phyloP scores from a whole-genome alignment of 2,329 filamentous ascomycete species.

The Ilyonectria mors-panacis region DNA sequence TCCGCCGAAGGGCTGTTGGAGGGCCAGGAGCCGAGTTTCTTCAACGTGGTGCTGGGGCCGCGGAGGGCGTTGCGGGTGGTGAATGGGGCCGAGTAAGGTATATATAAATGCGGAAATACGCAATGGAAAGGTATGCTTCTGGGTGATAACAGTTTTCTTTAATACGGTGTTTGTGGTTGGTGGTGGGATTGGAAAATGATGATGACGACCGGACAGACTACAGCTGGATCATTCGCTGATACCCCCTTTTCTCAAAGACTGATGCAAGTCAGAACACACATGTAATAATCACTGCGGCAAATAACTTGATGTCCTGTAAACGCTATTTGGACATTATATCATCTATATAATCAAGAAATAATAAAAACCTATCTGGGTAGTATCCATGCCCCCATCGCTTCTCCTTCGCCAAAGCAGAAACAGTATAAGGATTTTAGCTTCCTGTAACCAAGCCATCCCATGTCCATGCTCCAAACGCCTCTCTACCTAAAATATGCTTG shows the following conservation, averaged over 20 bases:
- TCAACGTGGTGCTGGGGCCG: constrained; percentile 78
- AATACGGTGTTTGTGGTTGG: constrained; percentile 8
- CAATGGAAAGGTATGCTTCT: not conserved
- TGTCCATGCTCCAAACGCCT: constrained; percentile 23
- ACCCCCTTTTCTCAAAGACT: constrained; percentile 32
- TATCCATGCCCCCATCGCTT: constrained; percentile 6
- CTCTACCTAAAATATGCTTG: constrained; percentile 11
- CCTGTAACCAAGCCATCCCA: constrained; percentile 6
- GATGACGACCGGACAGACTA: constrained; percentile 25
- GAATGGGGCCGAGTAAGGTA: constrained; percentile 62
- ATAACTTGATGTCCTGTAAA: constrained; percentile 7
- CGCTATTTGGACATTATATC: constrained; percentile 28
- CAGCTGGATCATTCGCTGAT: constrained; percentile 43
- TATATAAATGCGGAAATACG: too few relatives aligned
- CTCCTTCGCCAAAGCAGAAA: not conserved
- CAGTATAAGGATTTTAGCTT: not conserved
- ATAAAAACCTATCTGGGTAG: constrained; percentile 13
- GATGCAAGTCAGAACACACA: constrained; percentile 1
- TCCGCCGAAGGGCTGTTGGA: constrained; percentile 65
- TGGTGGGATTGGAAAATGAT: constrained; percentile 28
- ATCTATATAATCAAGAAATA: constrained; percentile 25
- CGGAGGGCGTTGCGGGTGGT: constrained; percentile 78
- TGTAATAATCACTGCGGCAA: constrained; percentile 10
- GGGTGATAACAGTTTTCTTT: constrained; percentile 8
- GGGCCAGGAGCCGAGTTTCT: constrained; percentile 78